Base-by-base conservation (phyloP, 768 basidiomycete species). In the Pleurotus cornucopiae region DNA sequence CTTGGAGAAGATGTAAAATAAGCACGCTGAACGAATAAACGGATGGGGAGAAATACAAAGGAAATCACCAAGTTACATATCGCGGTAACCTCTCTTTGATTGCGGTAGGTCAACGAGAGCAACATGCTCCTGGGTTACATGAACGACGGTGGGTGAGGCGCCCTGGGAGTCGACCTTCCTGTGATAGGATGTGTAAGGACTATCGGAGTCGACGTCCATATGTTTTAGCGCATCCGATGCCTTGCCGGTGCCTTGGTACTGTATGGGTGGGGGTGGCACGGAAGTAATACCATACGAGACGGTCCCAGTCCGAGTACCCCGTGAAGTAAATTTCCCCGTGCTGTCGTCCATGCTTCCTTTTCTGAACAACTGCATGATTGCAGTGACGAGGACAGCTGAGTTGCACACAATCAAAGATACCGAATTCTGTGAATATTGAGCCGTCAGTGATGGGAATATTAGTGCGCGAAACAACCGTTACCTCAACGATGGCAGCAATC, bases 371-470 rank as follows among this genome's bases (percentile, higher is more conserved):
- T 34, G 48, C 48, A 49, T 49, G 13, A 34, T 34, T 2, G 69
- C 57, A n/a, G 74, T 70, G 2, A 71, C 62, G 34, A 76, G 64
- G 12, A 76, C 69, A 0, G 76, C 75, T 20, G 76, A 59, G 49
- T 73, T 76, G 60, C 70, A 72, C 6, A 76, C 75, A 25, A 74
- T 67, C 1, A 76, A 64, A 12, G 73, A 72, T 21, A 71, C 59
- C 49, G 62, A 62, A 55, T 70, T 69, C 71, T 74, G 47, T 16
- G n/a, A 49, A 30, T n/a, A 34, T 34, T 16, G 6, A 52, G 26
- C 74, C 75, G 72, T 82, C 81, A 18, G 78, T 67, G 6, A 78
- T 57, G 4, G 75, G 77, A 0, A 74, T 65, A 23, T 76, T 67
- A 57, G 21, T 71, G 68, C 45, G 64, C 60, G 6, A 59, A 58